Conservation (phyloP, 192 early-diverging fungal genomes). For the Irineochytrium annulatum region DNA sequence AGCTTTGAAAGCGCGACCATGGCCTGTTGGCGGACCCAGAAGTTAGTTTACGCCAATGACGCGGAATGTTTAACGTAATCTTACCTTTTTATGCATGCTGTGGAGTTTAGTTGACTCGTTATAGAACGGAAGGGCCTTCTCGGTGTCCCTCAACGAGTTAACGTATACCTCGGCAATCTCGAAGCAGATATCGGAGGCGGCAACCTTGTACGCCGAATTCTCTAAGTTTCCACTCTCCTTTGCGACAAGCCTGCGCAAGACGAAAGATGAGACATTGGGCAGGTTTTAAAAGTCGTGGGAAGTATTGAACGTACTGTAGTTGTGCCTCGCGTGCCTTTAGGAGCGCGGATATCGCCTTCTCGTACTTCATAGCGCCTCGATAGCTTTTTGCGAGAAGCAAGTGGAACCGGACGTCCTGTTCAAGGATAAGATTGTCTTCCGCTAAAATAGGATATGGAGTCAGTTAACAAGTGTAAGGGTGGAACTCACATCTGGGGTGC, state of each 20-base stretch:
- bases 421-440: constrained; percentile 26
- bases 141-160: constrained; percentile 28
- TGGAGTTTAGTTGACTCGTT: constrained; percentile 42
- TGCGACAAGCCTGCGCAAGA: neutral
- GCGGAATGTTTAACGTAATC: neutral
- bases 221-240: constrained; percentile 10
- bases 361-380: constrained; percentile 1
- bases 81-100: constrained; percentile 35
- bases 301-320: constrained; percentile 18
- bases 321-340: constrained; percentile 34
- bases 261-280: too few relatives aligned
- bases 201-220: constrained; percentile 5
- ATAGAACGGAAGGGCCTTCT: constrained; percentile 34
- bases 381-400: constrained; percentile 30
- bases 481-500: constrained; percentile 19
- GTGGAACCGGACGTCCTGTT: constrained; percentile 31
- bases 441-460: constrained; percentile 6
- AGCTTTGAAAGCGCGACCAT: constrained; percentile 35
- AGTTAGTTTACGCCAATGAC: neutral
- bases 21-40: constrained; percentile 29
- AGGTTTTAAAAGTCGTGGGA: too few relatives aligned
- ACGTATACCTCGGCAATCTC: constrained; percentile 32
- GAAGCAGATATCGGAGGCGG: constrained; percentile 31
- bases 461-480: neutral
- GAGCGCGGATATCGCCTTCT: constrained; percentile 29